phyloP scores from a whole-genome alignment of 176 grass and related monocot species.

The Cenchrus purpureus region DNA sequence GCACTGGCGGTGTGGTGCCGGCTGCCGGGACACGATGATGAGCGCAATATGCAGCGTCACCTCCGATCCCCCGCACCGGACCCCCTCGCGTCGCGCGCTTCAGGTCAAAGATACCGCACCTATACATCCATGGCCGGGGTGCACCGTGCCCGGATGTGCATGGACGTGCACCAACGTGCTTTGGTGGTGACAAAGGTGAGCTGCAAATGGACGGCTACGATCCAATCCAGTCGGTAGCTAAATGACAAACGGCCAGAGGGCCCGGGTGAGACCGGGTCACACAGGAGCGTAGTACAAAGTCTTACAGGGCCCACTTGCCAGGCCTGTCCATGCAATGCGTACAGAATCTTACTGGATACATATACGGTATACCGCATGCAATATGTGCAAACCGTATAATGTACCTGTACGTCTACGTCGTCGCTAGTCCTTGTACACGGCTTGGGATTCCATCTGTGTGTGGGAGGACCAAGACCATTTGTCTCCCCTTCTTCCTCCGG shows the following conservation, averaged over 20 bases:
- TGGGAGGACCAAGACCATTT: neutral
- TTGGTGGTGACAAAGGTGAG: neutral
- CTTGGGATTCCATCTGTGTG: neutral
- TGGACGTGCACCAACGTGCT: neutral
- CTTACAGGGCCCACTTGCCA: neutral
- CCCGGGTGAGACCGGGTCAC: too few relatives aligned
- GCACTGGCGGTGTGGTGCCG: neutral
- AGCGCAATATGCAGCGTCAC: conserved; percentile 25
- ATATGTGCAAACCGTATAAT: neutral
- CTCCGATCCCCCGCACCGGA: neutral
- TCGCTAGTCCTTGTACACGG: neutral
- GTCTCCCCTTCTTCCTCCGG: neutral
- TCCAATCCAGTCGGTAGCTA: neutral
- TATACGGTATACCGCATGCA: neutral
- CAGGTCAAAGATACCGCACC: conserved; percentile 39
- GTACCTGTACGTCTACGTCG: neutral
- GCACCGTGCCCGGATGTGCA: too few relatives aligned
- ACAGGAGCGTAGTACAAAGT: too few relatives aligned
- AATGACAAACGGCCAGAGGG: neutral
- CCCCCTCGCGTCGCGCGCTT: neutral
- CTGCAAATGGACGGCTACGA: neutral
- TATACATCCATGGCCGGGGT: neutral
- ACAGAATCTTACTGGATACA: neutral
- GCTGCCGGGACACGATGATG: conserved; percentile 18
- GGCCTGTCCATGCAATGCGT: neutral